Conservation (phyloP, 73 alveolate genomes). For the Symbiodinium pilosum region DNA sequence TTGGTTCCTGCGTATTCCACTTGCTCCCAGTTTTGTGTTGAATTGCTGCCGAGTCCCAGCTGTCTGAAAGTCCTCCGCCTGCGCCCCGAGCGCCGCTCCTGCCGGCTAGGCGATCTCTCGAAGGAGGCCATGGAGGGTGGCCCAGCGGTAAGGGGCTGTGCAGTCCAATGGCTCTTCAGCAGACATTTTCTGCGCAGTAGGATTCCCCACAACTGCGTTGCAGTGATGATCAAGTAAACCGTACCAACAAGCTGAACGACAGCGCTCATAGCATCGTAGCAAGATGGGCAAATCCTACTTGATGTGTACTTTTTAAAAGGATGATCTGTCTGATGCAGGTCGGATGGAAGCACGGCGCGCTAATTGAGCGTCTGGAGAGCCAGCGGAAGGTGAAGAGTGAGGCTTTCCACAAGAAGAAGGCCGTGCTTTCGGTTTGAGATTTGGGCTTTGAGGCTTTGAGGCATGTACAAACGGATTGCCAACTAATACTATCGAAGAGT, state of each 20-base stretch:
- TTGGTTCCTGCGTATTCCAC: neutral
- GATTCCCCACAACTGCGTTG: no score
- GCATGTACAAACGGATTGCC: neutral
- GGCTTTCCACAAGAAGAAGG: constrained; percentile 82
- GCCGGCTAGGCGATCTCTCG: constrained; percentile 91
- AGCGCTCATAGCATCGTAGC: no score
- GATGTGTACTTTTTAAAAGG: no score
- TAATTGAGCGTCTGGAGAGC: constrained; percentile 27
- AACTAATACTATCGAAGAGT: no score
- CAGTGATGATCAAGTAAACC: no score
- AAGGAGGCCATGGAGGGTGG: constrained; percentile 25
- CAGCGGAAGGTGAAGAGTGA: constrained; percentile 67
- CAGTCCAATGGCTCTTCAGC: no score
- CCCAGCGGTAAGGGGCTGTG: no score
- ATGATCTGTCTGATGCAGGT: no score
- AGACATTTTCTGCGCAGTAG: no score
- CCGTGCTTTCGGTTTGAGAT: neutral
- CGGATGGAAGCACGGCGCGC: constrained; percentile 93
- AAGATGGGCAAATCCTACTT: no score
- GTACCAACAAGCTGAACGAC: no score
- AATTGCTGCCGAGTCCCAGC: neutral
- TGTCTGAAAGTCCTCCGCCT: constrained; percentile 47
- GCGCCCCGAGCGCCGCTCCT: constrained; percentile 93
- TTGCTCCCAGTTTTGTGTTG: neutral
- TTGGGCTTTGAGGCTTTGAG: neutral